Evolutionary conservation across 352 stramenopile genomes (phyloP), one percentile per base, ranked within the genome.

Genomic region (Globisporangium okanoganense): DNA sequence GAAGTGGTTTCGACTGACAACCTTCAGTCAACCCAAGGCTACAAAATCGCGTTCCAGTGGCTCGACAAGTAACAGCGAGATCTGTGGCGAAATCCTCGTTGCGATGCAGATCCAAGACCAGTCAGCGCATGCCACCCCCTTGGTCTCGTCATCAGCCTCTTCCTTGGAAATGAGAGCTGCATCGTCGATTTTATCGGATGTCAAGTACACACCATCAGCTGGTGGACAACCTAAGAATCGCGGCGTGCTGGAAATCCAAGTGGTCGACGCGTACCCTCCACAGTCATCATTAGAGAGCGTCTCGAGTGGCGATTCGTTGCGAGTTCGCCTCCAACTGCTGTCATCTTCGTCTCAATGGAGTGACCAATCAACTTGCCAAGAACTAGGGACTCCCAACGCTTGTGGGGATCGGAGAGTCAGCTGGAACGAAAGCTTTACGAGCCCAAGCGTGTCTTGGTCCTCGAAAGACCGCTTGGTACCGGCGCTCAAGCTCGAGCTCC

Each of bases 211-310:
- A 5, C 20, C 49, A 3, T 6, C 22, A 24, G n/a, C 12, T 14
- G 52, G 14, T 9, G 20, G 20, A 9, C 16, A 33, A 24, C 29
- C 22, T 25, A 41, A 59, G 40, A 65, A 20, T 25, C 59, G 49
- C 16, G 24, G 59, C 33, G 18, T 47, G 5, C 22, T 65, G 7
- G 59, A 60, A 16, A 10, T 65, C 3, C 20, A 65, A 5, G 31
- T 65, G 29, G 3, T 60, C 31, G 33, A 58, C 13, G 49, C 59
- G 31, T 65, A 60, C 22, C 50, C 50, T 25, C 33, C 36, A 2
- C 9, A n/a, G 10, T 9, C 54, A 16, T 8, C 9, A n/a, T 10
- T n/a, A 45, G 16, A 29, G 25, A 43, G n/a, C 20, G 14, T 24
- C 33, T 65, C n/a, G 5, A 43, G 13, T 9, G 41, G 41, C 16